A percentile compares a stretch with the other conserved stretches of the same genome.
Evolutionary conservation across 768 basidiomycete genomes (phyloP).

Genomic region (Psilocybe sp.): DNA sequence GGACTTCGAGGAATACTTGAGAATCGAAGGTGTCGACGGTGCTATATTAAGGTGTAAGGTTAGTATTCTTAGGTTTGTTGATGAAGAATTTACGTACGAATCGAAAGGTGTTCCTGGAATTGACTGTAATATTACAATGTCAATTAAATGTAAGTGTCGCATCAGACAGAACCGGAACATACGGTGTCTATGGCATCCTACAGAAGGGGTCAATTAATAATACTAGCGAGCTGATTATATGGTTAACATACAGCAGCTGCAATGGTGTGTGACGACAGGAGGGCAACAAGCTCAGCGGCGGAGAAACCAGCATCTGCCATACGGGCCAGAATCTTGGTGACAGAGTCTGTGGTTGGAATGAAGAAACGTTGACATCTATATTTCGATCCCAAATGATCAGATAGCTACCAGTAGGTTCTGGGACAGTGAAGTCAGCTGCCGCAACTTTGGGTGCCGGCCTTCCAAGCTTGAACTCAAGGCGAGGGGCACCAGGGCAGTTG

Average conservation of each 20-base stretch:
- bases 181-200: slow-evolving; percentile 22
- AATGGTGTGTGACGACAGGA: slow-evolving; percentile 23
- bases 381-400: background rate
- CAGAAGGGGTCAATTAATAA: background rate
- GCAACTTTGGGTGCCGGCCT: slow-evolving; percentile 19
- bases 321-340: slow-evolving; percentile 19
- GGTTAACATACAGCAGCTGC: slow-evolving; percentile 18
- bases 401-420: slow-evolving; percentile 14
- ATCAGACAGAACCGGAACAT: background rate
- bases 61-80: too few relatives aligned
- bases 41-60: background rate
- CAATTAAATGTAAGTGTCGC: background rate
- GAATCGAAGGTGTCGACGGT: slow-evolving; percentile 32
- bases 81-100: slow-evolving; percentile 13
- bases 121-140: slow-evolving; percentile 1
- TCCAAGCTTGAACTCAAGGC: slow-evolving; percentile 27
- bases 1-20: slow-evolving; percentile 34
- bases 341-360: slow-evolving; percentile 13
- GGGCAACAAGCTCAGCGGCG: slow-evolving; percentile 21
- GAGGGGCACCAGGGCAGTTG: slow-evolving; percentile 35
- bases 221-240: background rate
- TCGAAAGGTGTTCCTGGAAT: slow-evolving; percentile 33
- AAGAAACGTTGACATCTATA: background rate
- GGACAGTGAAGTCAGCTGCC: slow-evolving; percentile 21
- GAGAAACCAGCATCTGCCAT: slow-evolving; percentile 26